Conservation (phyloP, 2,329 filamentous ascomycete species). For the Ilyonectria destructans region DNA sequence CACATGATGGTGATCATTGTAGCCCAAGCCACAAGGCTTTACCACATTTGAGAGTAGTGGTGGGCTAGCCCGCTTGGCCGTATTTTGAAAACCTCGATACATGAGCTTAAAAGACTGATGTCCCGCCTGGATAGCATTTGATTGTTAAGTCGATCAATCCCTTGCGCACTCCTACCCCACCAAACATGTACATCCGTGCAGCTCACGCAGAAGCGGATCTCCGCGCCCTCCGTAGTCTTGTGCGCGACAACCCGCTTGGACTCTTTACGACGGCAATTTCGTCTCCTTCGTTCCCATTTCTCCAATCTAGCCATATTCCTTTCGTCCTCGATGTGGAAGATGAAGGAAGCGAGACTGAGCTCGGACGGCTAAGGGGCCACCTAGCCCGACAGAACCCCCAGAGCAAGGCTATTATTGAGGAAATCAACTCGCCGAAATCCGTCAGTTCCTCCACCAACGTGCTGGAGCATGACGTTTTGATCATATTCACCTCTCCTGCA, state of each 20-base stretch:
- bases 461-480: conserved; percentile 69
- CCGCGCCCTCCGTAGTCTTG: conserved; percentile 68
- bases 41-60: too few species aligned
- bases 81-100: too few species aligned
- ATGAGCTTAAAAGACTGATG: too few species aligned
- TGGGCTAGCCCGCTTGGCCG: too few species aligned
- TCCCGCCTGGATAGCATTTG: too few species aligned
- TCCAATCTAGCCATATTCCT: conserved; percentile 75
- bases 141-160: too few species aligned
- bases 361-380: conserved; percentile 70
- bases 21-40: too few species aligned
- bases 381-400: conserved; percentile 76
- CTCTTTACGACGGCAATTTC: conserved; percentile 66
- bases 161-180: neutral
- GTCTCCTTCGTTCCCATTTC: conserved; percentile 63
- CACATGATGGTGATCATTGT: too few species aligned
- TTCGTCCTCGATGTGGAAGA: conserved; percentile 69
- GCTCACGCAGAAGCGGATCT: conserved; percentile 68
- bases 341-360: conserved; percentile 57
- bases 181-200: conserved; percentile 71
- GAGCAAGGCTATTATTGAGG: conserved; percentile 72
- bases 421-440: conserved; percentile 1
- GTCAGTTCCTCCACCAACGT: conserved; percentile 29
- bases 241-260: conserved; percentile 67
- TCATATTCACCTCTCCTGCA: conserved; percentile 71